These are phyloP conservation scores for Extremus antarcticus DNA, from an alignment of 495 filamentous ascomycete species.

Conservation along the genomic window DNA sequence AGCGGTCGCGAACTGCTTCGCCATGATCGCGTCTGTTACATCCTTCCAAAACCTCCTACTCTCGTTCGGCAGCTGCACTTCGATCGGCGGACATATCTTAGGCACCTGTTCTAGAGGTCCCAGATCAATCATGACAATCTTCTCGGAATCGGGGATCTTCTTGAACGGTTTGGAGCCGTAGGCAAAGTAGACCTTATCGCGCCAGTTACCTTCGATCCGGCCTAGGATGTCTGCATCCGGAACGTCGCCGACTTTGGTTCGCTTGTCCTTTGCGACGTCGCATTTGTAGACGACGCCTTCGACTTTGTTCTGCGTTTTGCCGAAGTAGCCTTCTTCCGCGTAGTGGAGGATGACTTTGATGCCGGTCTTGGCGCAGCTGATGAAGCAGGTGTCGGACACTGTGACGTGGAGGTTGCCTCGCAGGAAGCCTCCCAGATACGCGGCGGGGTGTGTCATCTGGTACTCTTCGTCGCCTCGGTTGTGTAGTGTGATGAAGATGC, in stretches of 20 bases:
- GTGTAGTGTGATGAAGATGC: slow-evolving; percentile 84
- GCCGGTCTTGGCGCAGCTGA: slow-evolving; percentile 76
- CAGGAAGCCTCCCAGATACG: slow-evolving; percentile 81
- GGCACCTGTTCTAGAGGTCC: slow-evolving; percentile 62
- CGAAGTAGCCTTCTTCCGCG: slow-evolving; percentile 88
- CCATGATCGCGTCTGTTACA: slow-evolving; percentile 76
- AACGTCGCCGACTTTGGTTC: slow-evolving; percentile 69
- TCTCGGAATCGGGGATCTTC: slow-evolving; percentile 25
- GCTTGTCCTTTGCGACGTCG: slow-evolving; percentile 67
- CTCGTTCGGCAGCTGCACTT: slow-evolving; percentile 77
- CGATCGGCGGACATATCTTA: slow-evolving; percentile 66
- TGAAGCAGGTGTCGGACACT: slow-evolving; percentile 75
- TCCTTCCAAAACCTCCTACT: slow-evolving; percentile 77
- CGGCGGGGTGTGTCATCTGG: slow-evolving; percentile 84
- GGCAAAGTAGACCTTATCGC: slow-evolving; percentile 57
- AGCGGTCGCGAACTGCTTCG: slow-evolving; percentile 73
- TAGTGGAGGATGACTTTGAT: slow-evolving; percentile 89
- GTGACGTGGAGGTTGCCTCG: slow-evolving; percentile 70
- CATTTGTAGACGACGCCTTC: slow-evolving; percentile 75
- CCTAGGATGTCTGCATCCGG: slow-evolving; percentile 71
- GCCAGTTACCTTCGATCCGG: slow-evolving; percentile 77
- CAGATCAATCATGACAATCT: slow-evolving; percentile 66
- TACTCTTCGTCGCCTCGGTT: slow-evolving; percentile 78
- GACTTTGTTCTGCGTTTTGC: slow-evolving; percentile 78
- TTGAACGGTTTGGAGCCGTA: slow-evolving; percentile 32